Percentiles rank a stretch among this genome's conserved stretches.
These are phyloP conservation scores for Russula virescens DNA, from an alignment of 768 basidiomycete species.

Conservation along the genomic window DNA sequence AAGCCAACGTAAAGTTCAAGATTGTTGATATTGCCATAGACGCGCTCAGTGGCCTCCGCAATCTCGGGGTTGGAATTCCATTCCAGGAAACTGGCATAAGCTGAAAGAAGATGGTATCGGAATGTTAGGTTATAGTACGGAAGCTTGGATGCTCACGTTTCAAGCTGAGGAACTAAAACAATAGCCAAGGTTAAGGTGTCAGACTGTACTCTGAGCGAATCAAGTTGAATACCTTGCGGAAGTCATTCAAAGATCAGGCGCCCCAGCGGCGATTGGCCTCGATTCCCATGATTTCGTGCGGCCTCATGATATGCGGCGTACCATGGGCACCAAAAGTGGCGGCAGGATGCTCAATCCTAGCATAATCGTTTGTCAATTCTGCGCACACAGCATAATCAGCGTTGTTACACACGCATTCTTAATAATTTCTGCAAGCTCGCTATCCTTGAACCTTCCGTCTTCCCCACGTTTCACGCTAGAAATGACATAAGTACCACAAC, in stretches of 20 bases:
- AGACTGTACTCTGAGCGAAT: background rate
- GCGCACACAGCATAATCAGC: background rate
- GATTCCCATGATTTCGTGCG: constrained; percentile 84
- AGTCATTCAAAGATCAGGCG: constrained; percentile 79
- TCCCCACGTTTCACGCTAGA: constrained; percentile 53
- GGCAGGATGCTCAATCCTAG: constrained; percentile 66
- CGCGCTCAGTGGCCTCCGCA: constrained; percentile 63
- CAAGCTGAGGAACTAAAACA: constrained; percentile 65
- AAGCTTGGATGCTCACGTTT: constrained; percentile 45
- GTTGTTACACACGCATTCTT: constrained; percentile 55
- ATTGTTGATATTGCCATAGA: constrained; percentile 70
- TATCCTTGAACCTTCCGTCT: constrained; percentile 61
- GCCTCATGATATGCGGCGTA: constrained; percentile 62
- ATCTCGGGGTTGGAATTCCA: constrained; percentile 76
- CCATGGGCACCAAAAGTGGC: constrained; percentile 70
- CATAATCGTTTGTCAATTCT: constrained; percentile 1
- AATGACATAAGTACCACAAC: background rate
- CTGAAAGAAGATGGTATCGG: constrained; percentile 32
- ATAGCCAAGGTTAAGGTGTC: background rate
- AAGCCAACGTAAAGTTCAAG: constrained; percentile 79
- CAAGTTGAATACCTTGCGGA: constrained; percentile 48
- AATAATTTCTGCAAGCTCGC: constrained; percentile 60
- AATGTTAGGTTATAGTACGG: background rate
- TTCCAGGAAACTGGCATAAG: constrained; percentile 64
- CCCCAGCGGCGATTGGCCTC: constrained; percentile 73